These are phyloP conservation scores for Rhododendron mucronatum DNA, from an alignment of 148 eudicot genomes.

Conservation along the genomic window DNA sequence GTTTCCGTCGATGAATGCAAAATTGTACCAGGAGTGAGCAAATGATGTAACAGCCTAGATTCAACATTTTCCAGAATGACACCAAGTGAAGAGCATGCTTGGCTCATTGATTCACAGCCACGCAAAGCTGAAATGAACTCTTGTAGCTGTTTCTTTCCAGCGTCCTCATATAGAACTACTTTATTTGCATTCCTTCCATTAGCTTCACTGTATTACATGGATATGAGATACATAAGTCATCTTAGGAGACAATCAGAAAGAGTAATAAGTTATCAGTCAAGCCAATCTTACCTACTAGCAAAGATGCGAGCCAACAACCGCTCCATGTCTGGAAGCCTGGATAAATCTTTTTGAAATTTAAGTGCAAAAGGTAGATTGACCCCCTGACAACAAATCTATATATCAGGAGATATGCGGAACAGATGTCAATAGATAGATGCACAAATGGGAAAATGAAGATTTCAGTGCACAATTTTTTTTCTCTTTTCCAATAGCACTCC, in stretches of 20 bases:
- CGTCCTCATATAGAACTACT: constrained; percentile 91
- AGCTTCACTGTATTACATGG: constrained; percentile 59
- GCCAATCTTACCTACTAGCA: constrained; percentile 60
- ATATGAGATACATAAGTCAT: constrained; percentile 4
- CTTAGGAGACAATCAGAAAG: neutral
- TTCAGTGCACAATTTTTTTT: neutral
- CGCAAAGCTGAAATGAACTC: constrained; percentile 85
- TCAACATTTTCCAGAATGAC: constrained; percentile 53
- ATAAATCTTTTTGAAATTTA: constrained; percentile 74
- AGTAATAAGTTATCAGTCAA: neutral
- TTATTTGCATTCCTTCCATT: constrained; percentile 86
- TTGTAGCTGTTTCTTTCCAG: constrained; percentile 82
- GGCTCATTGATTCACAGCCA: constrained; percentile 75
- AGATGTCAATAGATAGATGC: neutral
- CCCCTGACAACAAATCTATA: constrained; percentile 37
- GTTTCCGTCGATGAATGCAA: neutral
- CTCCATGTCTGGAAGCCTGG: constrained; percentile 90
- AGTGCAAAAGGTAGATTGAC: constrained; percentile 54
- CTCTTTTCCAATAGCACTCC: neutral
- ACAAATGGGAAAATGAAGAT: neutral
- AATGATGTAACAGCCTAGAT: constrained; percentile 57
- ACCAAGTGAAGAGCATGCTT: constrained; percentile 72
- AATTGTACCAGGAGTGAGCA: constrained; percentile 69
- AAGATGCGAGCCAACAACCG: constrained; percentile 82
- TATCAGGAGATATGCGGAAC: constrained; percentile 18